These are phyloP conservation scores for Dichomitus squalens DNA, from an alignment of 1,284 basidiomycete species.

Conservation along the genomic window DNA sequence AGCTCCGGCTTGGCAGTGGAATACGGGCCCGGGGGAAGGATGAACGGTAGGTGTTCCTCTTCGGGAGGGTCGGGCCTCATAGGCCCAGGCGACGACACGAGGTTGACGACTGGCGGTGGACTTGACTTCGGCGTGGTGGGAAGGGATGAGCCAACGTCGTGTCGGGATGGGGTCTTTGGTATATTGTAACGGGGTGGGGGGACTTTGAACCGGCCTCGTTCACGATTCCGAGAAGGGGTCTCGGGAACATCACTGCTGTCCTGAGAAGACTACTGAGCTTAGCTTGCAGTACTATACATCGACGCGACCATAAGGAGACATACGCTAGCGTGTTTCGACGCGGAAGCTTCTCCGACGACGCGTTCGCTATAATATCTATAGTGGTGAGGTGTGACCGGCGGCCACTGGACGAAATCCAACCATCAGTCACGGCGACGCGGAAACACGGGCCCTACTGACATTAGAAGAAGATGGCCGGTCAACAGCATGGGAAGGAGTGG, in stretches of 20 bases:
- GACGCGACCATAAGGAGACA: neutral
- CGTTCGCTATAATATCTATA: conserved; percentile 35
- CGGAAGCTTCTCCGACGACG: conserved; percentile 32
- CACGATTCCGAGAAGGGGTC: conserved; percentile 23
- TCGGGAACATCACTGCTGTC: conserved; percentile 14
- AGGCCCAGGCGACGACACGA: conserved; percentile 80
- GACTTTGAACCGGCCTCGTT: conserved; percentile 18
- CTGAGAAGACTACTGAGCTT: conserved; percentile 5
- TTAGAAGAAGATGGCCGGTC: conserved; percentile 30
- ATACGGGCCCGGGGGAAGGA: conserved; percentile 82
- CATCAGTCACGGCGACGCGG: neutral
- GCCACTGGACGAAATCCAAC: neutral
- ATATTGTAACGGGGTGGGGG: conserved; percentile 15
- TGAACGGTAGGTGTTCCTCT: conserved; percentile 69
- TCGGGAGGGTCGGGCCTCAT: conserved; percentile 63
- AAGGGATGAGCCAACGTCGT: conserved; percentile 37
- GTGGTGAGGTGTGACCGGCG: conserved; percentile 35
- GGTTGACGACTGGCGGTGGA: conserved; percentile 54
- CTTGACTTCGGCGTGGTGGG: conserved; percentile 57
- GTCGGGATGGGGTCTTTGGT: conserved; percentile 27
- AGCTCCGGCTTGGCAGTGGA: conserved; percentile 75
- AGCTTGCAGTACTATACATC: neutral
- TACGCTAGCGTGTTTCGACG: conserved; percentile 24
- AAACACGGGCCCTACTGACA: conserved; percentile 34
- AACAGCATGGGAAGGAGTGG: conserved; percentile 31